Percentiles rank a stretch among this genome's conserved stretches.
phyloP scores from a whole-genome alignment of 2,329 filamentous ascomycete species.

The Diplodia intermedia region DNA sequence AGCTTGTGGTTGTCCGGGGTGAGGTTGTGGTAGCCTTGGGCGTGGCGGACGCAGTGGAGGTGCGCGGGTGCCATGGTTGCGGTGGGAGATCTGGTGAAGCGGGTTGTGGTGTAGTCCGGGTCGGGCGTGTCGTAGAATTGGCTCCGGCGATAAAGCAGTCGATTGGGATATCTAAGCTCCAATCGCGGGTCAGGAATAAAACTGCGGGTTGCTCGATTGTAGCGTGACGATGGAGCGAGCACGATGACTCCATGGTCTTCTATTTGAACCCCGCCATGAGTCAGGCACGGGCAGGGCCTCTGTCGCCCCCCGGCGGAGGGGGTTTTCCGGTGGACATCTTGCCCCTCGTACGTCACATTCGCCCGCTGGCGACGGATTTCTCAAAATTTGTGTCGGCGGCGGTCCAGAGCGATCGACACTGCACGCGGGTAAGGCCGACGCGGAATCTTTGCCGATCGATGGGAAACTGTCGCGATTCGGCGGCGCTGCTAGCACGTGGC shows the following conservation, averaged over 20 bases:
- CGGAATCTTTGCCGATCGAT: slow-evolving; percentile 12
- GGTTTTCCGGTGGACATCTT: not conserved
- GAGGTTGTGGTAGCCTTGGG: slow-evolving; percentile 81
- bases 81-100: not conserved
- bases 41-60: slow-evolving; percentile 75
- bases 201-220: slow-evolving; percentile 11
- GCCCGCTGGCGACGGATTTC: not conserved
- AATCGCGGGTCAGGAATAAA: not conserved
- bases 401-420: slow-evolving; percentile 2
- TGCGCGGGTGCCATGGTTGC: slow-evolving; percentile 48
- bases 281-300: slow-evolving; percentile 4
- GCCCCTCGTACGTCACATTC: slow-evolving; percentile 18
- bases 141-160: not conserved
- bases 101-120: not conserved
- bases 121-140: not conserved
- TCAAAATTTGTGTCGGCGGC: slow-evolving; percentile 4
- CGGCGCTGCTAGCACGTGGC: not conserved
- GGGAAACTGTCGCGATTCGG: slow-evolving; percentile 25
- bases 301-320: not conserved
- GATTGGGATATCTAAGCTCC: not conserved
- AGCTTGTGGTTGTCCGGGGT: slow-evolving; percentile 57
- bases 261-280: slow-evolving; percentile 21
- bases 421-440: slow-evolving; percentile 8
- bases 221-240: slow-evolving; percentile 15
- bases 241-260: slow-evolving; percentile 3